A percentile compares a stretch with the other conserved stretches of the same genome.
Evolutionary conservation across 177 flowering plant species (phyloP).

Genomic region (Vitis hybrid): DNA sequence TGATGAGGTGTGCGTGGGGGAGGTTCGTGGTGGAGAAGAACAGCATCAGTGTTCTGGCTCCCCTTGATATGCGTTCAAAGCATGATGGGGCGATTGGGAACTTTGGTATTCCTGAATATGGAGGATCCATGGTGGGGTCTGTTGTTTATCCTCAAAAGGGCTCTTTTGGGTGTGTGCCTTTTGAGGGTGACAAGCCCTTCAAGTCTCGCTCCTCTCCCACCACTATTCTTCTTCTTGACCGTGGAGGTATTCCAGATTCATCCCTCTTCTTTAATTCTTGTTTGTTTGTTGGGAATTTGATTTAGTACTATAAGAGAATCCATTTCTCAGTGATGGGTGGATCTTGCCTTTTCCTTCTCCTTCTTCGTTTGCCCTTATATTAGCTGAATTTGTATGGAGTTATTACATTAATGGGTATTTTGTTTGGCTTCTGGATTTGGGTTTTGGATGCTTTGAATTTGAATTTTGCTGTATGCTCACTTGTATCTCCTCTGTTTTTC

Average conservation of each 20-base stretch:
- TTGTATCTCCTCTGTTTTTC: too few relatives aligned
- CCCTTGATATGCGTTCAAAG: slow-evolving; percentile 35
- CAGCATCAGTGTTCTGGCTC: slow-evolving; percentile 58
- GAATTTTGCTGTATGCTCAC: not conserved
- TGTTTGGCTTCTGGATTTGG: not conserved
- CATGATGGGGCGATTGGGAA: slow-evolving; percentile 80
- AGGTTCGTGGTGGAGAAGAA: slow-evolving; percentile 83
- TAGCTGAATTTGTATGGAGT: too few relatives aligned
- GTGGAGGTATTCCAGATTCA: slow-evolving; percentile 60
- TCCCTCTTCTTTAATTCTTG: not conserved
- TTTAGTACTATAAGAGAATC: not conserved
- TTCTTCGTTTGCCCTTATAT: too few relatives aligned
- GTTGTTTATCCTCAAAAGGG: slow-evolving; percentile 57
- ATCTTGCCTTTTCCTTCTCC: not conserved
- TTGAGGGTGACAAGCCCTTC: slow-evolving; percentile 54
- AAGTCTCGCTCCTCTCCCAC: slow-evolving; percentile 48
- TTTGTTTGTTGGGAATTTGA: not conserved
- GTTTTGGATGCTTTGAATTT: not conserved
- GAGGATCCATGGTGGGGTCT: slow-evolving; percentile 68
- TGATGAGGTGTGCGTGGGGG: slow-evolving; percentile 18
- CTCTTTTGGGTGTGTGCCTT: slow-evolving; percentile 49
- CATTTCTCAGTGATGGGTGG: not conserved
- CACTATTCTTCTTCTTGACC: slow-evolving; percentile 71
- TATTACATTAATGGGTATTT: not conserved
- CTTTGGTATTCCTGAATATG: slow-evolving; percentile 85